A percentile compares a stretch with the other conserved stretches of the same genome.
Evolutionary conservation across 1,284 basidiomycete species (phyloP).

Genomic region (Tilletia setariae): DNA sequence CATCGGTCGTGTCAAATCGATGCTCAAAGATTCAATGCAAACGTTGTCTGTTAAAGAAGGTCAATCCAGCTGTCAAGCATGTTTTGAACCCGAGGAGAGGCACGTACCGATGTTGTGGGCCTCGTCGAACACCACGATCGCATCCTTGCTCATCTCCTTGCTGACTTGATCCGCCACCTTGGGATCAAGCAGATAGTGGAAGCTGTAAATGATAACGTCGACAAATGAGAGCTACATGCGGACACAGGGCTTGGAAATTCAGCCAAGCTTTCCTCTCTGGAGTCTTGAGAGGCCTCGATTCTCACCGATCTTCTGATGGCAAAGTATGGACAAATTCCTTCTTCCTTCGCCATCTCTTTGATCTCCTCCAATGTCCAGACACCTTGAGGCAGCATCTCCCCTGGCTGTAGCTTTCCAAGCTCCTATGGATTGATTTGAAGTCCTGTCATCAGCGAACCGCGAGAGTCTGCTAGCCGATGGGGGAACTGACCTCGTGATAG

Average conservation of each 20-base stretch:
- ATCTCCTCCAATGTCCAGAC: constrained; percentile 94
- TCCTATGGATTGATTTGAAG: constrained; percentile 57
- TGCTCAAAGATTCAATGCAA: constrained; percentile 96
- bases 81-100: too few relatives aligned
- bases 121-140: constrained; percentile 98
- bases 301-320: constrained; percentile 89
- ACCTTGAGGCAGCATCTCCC: constrained; percentile 77
- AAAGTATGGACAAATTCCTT: constrained; percentile 91
- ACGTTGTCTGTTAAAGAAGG: constrained; percentile 73
- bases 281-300: too few relatives aligned
- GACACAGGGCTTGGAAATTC: not conserved
- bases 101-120: constrained; percentile 92
- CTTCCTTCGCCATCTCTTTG: constrained; percentile 79
- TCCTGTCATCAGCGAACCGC: not conserved
- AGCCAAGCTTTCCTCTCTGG: too few relatives aligned
- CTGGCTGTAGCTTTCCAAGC: constrained; percentile 75
- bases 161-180: constrained; percentile 99
- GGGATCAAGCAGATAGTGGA: constrained; percentile 96
- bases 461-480: not conserved
- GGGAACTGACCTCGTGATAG: constrained; percentile 81
- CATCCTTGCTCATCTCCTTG: constrained; percentile 93
- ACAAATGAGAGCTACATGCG: constrained; percentile 79
- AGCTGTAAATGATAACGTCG: constrained; percentile 96
- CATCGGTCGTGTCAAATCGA: constrained; percentile 98
- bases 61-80: not conserved